Percentiles rank a stretch among this genome's conserved stretches.
These are phyloP conservation scores for Ceratocystis albifundus DNA, from an alignment of 2,329 filamentous ascomycete species.

Conservation along the genomic window DNA sequence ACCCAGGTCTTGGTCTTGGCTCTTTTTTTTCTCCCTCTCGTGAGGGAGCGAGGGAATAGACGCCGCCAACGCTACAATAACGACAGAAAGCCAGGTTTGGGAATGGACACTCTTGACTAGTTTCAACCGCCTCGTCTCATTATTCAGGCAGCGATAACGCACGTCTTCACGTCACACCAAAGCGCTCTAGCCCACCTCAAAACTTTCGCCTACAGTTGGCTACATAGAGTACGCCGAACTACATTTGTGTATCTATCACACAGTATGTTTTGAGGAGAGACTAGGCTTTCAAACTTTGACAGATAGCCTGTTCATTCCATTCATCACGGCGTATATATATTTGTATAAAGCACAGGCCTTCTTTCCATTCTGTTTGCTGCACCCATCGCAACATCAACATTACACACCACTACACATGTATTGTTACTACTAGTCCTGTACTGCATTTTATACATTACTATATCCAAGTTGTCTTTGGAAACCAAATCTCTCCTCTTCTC, in stretches of 20 bases:
- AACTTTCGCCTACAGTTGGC: not conserved
- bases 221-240: not conserved
- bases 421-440: not conserved
- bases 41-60: not conserved
- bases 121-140: not conserved
- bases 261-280: too few species aligned
- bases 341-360: too few species aligned
- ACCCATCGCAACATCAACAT: not conserved
- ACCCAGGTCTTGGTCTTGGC: too few species aligned
- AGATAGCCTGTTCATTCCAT: too few species aligned
- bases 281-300: too few species aligned
- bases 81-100: not conserved
- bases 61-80: not conserved
- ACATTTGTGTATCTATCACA: too few species aligned
- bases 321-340: too few species aligned
- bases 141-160: not conserved
- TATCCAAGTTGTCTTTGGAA: conserved; percentile 7
- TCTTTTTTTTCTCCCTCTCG: too few species aligned
- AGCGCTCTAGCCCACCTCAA: not conserved
- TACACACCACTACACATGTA: not conserved
- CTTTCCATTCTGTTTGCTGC: not conserved
- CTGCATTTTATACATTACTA: conserved; percentile 7
- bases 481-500: not conserved
- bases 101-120: not conserved
- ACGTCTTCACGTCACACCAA: not conserved